Base-by-base conservation (phyloP, 2,329 filamentous ascomycete genomes). In the Venturia oleaginea region DNA sequence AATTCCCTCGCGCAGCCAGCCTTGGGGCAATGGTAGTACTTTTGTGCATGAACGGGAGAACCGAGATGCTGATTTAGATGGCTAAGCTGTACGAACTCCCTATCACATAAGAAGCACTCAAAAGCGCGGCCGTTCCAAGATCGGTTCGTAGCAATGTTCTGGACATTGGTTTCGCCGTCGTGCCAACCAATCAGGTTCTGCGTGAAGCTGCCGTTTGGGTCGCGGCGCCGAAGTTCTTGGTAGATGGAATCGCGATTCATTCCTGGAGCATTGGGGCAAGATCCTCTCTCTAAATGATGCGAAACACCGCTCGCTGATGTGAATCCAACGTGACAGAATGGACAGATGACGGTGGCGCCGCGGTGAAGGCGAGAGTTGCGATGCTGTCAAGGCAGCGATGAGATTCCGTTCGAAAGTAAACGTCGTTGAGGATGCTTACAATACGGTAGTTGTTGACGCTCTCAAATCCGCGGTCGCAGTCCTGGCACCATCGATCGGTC, bases 201-300 rank as follows among this genome's bases (percentile, higher is more conserved):
- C 6, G 83, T 80, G 62, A 87, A 79, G 37, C 77, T 3, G 15
- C 81, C 78, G 4, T 74, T 48, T 0, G 77, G 76, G 65, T 87
- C 84, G 1, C 76, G 74, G 17, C 69, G 65, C 2, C 77, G 77
- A 8, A 86, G 72, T 13, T 77, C 70, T 0, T 70, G 66, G 70
- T 81, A 80, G 4, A 87, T 75, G 2, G 67, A 71, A 11, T 83
- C 78, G 11, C 81, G 80, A 69, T 82, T 78, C 1, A 86, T 54
- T 2, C 67, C 63, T 0, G 70, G 73, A 0, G 82, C 81, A 0
- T 71, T 71, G 0, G 77, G 77, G 62, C 85, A 88, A 0, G 76
- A 72, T n/a, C 81, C 80, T 0, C 69, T 72, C 67, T 88, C 86
- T 0, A 88, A 72, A 67, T 88, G 83, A 69, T 85, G 76, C 0